Percentiles rank a stretch among this genome's conserved stretches.
phyloP scores from a whole-genome alignment of 1,139 yeast species.

The Suhomyces wounanorum region DNA sequence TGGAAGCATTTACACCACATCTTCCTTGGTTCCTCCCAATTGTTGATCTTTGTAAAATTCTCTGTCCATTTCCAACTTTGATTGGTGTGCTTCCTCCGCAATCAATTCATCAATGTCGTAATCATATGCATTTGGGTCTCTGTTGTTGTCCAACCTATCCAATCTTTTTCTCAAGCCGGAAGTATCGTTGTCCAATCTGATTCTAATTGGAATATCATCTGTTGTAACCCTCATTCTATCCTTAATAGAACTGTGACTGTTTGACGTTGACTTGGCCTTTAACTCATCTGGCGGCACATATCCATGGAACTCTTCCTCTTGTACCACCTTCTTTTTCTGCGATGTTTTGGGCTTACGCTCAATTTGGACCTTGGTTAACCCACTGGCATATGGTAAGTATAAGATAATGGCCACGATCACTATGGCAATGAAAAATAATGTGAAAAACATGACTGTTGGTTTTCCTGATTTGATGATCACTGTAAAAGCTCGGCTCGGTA shows the following conservation, averaged over 20 bases:
- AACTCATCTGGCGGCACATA: conserved; percentile 47
- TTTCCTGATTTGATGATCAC: not conserved
- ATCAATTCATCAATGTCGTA: conserved; percentile 58
- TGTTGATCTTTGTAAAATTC: conserved; percentile 31
- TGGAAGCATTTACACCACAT: conserved; percentile 24
- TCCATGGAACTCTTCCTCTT: conserved; percentile 22
- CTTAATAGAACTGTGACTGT: conserved; percentile 22
- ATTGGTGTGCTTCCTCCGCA: conserved; percentile 23
- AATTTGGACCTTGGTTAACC: conserved; percentile 36
- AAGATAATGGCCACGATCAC: conserved; percentile 34
- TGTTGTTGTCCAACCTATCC: conserved; percentile 21
- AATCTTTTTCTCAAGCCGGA: conserved; percentile 16
- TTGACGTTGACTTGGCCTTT: conserved; percentile 17
- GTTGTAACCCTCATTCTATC: conserved; percentile 37
- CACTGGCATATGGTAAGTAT: conserved; percentile 41
- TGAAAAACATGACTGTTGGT: conserved; percentile 31
- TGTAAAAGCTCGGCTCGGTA: not conserved
- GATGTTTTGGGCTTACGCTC: conserved; percentile 18
- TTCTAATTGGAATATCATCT: conserved; percentile 42
- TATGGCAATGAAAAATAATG: conserved; percentile 26
- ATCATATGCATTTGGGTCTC: conserved; percentile 39
- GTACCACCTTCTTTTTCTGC: conserved; percentile 6
- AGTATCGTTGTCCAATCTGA: conserved; percentile 21
- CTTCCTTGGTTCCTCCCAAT: conserved; percentile 35
- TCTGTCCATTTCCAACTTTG: conserved; percentile 20